A percentile compares a stretch with the other conserved stretches of the same genome.
phyloP scores from a whole-genome alignment of 495 filamentous ascomycete genomes.

The Penicillium lagena region DNA sequence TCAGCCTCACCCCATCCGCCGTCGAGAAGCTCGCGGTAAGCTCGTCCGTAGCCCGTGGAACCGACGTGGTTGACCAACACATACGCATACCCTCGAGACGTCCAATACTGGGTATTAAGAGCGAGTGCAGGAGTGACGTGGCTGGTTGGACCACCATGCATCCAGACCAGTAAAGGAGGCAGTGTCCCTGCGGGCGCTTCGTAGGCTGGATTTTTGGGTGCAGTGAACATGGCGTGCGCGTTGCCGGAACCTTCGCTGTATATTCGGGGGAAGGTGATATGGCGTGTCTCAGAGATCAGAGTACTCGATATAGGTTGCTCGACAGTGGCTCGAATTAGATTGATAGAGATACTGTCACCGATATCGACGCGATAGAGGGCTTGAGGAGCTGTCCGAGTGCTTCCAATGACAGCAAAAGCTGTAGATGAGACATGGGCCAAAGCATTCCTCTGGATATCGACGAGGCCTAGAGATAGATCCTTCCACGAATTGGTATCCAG shows the following conservation, averaged over 20 bases:
- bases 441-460: too few species aligned
- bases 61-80: conserved; percentile 37
- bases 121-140: conserved; percentile 24
- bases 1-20: conserved; percentile 31
- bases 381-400: too few species aligned
- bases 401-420: too few species aligned
- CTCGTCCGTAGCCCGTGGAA: conserved; percentile 33
- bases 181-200: conserved; percentile 14
- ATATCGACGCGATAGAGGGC: background rate
- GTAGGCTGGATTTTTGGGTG: conserved; percentile 31
- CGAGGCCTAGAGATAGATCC: background rate
- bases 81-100: conserved; percentile 38
- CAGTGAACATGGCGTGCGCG: conserved; percentile 30
- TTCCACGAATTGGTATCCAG: conserved; percentile 7
- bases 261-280: conserved; percentile 26
- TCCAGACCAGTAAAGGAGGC: conserved; percentile 34
- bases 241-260: conserved; percentile 7
- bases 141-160: conserved; percentile 41
- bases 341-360: conserved; percentile 1
- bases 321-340: conserved; percentile 3
- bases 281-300: conserved; percentile 22
- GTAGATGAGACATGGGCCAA: too few species aligned
- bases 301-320: conserved; percentile 13
- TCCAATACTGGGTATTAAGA: conserved; percentile 33
- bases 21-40: conserved; percentile 29